Base-by-base conservation (phyloP, 306 rosid species). In the Fragaria ananassa region DNA sequence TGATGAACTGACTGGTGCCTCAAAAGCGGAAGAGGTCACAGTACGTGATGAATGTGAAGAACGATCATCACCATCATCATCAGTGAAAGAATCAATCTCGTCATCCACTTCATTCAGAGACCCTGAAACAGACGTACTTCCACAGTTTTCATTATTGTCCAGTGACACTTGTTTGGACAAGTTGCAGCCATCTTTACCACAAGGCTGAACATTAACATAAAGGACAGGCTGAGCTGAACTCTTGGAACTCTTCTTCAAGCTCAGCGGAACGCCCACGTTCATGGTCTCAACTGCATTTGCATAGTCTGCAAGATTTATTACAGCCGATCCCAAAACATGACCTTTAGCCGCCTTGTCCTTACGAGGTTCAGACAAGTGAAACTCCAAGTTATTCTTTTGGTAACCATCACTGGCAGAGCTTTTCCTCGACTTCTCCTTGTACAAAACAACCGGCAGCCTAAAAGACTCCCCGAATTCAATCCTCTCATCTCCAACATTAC, bases 81-180 rank as follows among this genome's bases (percentile, higher is more conserved):
- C 94, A 1, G 95, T 93, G 76, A 90, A 93, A 71, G 95, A 73
- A 19, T 88, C 91, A 68, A 90, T 91, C 79, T 84, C 90, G 68
- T 83, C 91, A 74, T 81, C 71, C 62, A 57, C 77, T 23, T 75
- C 83, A 83, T 76, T 82, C 34, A 77, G 23, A 17, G 89, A 86
- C 54, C 79, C 91, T 11, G 96, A 78, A 23, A 63, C 77, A 62
- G 89, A 87, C 69, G 83, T 92, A 45, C 54, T 82, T 80, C 73
- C 91, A 76, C 81, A 90, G 39, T 54, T 82, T 84, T 71, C 91
- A 76, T 84, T 91, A 72, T 79, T 85, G 18, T 84, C 92, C 53
- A 67, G 29, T 9, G 89, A 83, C 41, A 78, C 78, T 66, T 83
- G 87, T 78, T 87, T 89, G 25, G 95, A 88, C 70, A 84, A 78